phyloP scores from a whole-genome alignment of 768 basidiomycete genomes.

The Phlebiopsis flavidoalba region DNA sequence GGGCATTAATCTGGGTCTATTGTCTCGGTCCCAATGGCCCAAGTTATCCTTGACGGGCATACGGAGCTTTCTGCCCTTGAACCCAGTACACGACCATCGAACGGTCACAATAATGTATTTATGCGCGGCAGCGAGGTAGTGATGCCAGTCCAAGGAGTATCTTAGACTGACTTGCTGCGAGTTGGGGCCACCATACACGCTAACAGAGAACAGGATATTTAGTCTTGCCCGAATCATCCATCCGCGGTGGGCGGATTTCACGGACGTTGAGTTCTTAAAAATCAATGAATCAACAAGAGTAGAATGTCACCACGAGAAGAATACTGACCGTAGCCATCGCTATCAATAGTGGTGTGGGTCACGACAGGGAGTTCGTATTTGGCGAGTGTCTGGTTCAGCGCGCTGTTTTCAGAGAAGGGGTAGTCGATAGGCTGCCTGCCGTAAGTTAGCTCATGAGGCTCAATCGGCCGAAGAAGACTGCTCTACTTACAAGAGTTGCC shows the following conservation, averaged over 20 bases:
- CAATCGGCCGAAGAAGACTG: too few relatives aligned
- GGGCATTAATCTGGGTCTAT: conserved; percentile 86
- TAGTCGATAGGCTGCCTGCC: conserved; percentile 50
- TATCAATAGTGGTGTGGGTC: conserved; percentile 64
- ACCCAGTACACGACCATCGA: conserved; percentile 92
- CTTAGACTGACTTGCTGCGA: conserved; percentile 71
- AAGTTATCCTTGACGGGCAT: conserved; percentile 88
- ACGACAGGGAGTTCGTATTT: conserved; percentile 72
- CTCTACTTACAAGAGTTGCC: conserved; percentile 36
- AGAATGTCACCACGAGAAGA: background rate
- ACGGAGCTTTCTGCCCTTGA: conserved; percentile 76
- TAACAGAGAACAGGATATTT: conserved; percentile 94
- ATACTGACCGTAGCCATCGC: conserved; percentile 64
- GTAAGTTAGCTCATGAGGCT: too few relatives aligned
- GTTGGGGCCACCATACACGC: conserved; percentile 90
- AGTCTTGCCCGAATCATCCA: conserved; percentile 93
- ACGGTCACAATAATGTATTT: conserved; percentile 85
- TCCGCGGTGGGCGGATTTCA: conserved; percentile 85
- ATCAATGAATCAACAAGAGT: background rate
- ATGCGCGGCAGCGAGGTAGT: conserved; percentile 75
- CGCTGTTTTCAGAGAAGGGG: conserved; percentile 66
- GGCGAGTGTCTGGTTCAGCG: conserved; percentile 55
- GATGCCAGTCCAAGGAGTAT: conserved; percentile 79
- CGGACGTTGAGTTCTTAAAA: conserved; percentile 77
- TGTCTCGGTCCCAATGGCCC: conserved; percentile 86